phyloP scores from a whole-genome alignment of 495 filamentous ascomycete genomes.

The Stereocaulon alpinum region DNA sequence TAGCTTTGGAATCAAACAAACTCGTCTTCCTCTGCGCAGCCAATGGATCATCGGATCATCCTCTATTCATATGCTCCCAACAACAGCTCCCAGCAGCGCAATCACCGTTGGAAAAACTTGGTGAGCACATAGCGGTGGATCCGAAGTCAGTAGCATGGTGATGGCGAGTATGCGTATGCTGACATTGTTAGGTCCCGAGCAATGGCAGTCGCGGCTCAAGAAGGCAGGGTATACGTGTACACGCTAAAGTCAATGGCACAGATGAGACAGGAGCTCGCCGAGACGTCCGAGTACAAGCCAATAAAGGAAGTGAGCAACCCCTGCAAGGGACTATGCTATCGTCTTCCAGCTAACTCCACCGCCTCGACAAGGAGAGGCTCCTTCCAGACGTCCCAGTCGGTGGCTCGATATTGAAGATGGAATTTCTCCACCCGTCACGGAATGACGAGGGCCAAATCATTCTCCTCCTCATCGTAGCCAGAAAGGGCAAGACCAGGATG shows the following conservation, averaged over 20 bases:
- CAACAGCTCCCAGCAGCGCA: slow-evolving; percentile 46
- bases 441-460: slow-evolving; percentile 55
- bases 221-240: slow-evolving; percentile 51
- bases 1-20: slow-evolving; percentile 59
- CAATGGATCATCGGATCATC: slow-evolving; percentile 30
- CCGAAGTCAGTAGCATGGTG: slow-evolving; percentile 42
- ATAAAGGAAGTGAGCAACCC: slow-evolving; percentile 21
- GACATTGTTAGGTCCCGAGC: slow-evolving; percentile 44
- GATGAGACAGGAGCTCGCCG: slow-evolving; percentile 28
- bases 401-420: slow-evolving; percentile 73
- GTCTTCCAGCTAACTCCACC: neutral
- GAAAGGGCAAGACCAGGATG: slow-evolving; percentile 49
- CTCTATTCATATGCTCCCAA: slow-evolving; percentile 50
- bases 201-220: slow-evolving; percentile 53
- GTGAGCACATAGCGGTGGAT: slow-evolving; percentile 74
- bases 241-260: slow-evolving; percentile 42
- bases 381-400: slow-evolving; percentile 51
- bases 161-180: slow-evolving; percentile 6
- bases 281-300: slow-evolving; percentile 13
- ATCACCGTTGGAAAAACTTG: slow-evolving; percentile 48
- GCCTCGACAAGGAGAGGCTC: slow-evolving; percentile 36
- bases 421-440: slow-evolving; percentile 67
- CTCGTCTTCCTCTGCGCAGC: slow-evolving; percentile 61
- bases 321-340: neutral
- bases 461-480: slow-evolving; percentile 59